Base-by-base conservation (phyloP, 2,329 filamentous ascomycete genomes). In the Trichoderma simmonsii region DNA sequence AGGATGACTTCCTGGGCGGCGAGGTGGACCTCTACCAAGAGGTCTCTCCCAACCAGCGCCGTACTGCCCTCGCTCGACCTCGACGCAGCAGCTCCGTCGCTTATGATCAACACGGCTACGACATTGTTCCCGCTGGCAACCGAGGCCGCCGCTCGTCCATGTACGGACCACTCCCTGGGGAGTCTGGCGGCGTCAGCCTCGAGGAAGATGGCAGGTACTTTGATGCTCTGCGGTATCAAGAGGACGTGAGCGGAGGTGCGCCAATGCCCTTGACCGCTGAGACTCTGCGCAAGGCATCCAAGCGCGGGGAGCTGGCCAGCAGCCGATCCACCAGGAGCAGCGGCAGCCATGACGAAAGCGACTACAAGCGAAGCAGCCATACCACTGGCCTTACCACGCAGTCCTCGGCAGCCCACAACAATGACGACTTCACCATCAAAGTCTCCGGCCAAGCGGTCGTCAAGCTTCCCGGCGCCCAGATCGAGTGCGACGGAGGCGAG, bases 271-370 rank as follows among this genome's bases (percentile, higher is more conserved):
- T 91, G 71, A 91, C 89, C 4, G 86, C 85, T 2, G 89, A 90
- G 71, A 81, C 83, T 14, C 82, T 91, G 30, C 85, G 83, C 74
- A 87, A 84, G 77, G 86, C 83, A 32, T 84, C 80, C 74, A 85
- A 83, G 76, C 79, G 77, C 69, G 84, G 81, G 73, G 84, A 82
- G 72, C 84, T 82, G 7, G 80, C 82, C 26, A 88, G 85, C 81
- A 89, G 86, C 77, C 85, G 85, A 28, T 89, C 86, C 51, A 90
- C 85, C 67, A 85, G 85, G 74, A 90, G 86, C 83, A 89, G 85
- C 74, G 85, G 80, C 26, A 91, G 89, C 77, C 88, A 84, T 57
- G 89, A 91, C 75, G 89, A 91, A 71, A 91, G 89, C 79, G 89
- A 90, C 71, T 90, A 86, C 79, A 86, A 85, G 74, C 86, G 87